Conservation (phyloP, 495 filamentous ascomycete species). For the Apodospora peruviana region DNA sequence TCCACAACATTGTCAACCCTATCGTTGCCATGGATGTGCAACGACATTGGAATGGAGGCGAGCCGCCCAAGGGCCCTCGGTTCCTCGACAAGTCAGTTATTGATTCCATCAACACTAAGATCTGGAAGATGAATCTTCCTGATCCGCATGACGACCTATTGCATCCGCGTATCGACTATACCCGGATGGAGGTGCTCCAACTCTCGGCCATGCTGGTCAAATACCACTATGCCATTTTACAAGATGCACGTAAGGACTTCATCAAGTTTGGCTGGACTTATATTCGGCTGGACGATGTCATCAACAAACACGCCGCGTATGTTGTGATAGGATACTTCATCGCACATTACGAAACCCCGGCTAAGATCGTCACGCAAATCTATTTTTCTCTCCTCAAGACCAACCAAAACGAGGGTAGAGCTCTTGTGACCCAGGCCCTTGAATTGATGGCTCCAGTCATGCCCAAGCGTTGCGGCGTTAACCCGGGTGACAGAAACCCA, state of each 20-base stretch:
- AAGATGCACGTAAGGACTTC: slow-evolving; percentile 92
- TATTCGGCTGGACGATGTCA: slow-evolving; percentile 93
- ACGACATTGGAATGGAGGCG: slow-evolving; percentile 50
- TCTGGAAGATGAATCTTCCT: slow-evolving; percentile 84
- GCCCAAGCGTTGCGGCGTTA: slow-evolving; percentile 59
- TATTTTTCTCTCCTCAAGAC: slow-evolving; percentile 86
- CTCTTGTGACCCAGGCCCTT: slow-evolving; percentile 87
- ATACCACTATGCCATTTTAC: slow-evolving; percentile 76
- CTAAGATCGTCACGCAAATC: slow-evolving; percentile 92
- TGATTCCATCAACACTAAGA: slow-evolving; percentile 84
- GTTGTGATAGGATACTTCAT: slow-evolving; percentile 98
- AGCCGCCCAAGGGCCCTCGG: slow-evolving; percentile 55
- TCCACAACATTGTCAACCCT: slow-evolving; percentile 89
- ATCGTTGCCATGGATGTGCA: slow-evolving; percentile 96
- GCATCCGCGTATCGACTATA: slow-evolving; percentile 88
- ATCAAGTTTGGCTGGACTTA: slow-evolving; percentile 99
- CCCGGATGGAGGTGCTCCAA: slow-evolving; percentile 91
- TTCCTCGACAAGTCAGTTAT: slow-evolving; percentile 85
- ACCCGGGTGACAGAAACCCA: slow-evolving; percentile 42
- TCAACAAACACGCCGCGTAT: slow-evolving; percentile 98
- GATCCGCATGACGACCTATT: slow-evolving; percentile 81
- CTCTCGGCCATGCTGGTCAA: slow-evolving; percentile 92
- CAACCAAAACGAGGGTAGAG: slow-evolving; percentile 89
- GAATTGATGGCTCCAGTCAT: slow-evolving; percentile 92
- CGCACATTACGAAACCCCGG: slow-evolving; percentile 89